Percentiles rank a stretch among this genome's conserved stretches.
These are phyloP conservation scores for Rubia peregrina DNA, from an alignment of 305 asterid species.

Conservation along the genomic window DNA sequence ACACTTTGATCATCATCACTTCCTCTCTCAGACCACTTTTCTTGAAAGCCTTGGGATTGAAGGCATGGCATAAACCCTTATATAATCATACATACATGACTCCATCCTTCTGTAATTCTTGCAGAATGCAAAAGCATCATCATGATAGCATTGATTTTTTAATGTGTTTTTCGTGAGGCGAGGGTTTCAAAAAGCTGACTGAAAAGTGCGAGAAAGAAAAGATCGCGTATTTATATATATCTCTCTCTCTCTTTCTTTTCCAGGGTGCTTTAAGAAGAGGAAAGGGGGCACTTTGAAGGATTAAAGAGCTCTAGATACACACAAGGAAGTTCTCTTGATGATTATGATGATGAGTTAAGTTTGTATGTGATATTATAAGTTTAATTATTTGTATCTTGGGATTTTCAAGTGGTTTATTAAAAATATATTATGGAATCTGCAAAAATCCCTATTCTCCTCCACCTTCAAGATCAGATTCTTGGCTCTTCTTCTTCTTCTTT, in stretches of 20 bases:
- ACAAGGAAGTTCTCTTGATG: not conserved
- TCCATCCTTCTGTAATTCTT: constrained; percentile 35
- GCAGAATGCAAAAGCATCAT: constrained; percentile 24
- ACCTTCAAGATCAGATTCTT: constrained; percentile 29
- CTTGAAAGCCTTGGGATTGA: constrained; percentile 76
- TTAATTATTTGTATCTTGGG: constrained; percentile 58
- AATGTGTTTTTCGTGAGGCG: constrained; percentile 21
- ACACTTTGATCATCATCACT: constrained; percentile 10
- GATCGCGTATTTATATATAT: constrained; percentile 8
- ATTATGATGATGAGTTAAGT: constrained; percentile 10
- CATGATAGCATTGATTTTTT: constrained; percentile 16
- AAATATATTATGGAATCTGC: constrained; percentile 67
- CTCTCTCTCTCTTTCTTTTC: constrained; percentile 31
- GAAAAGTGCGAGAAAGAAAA: constrained; percentile 12
- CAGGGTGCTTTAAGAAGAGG: constrained; percentile 65
- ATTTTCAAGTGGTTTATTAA: constrained; percentile 47
- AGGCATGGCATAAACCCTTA: constrained; percentile 28
- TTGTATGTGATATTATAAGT: constrained; percentile 7
- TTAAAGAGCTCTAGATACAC: constrained; percentile 27
- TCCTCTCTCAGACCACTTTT: constrained; percentile 47
- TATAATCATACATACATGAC: not conserved
- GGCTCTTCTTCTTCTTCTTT: constrained; percentile 24
- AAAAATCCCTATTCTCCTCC: constrained; percentile 41
- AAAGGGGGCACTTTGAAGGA: constrained; percentile 44
- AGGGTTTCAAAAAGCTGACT: constrained; percentile 32